A percentile compares a stretch with the other conserved stretches of the same genome.
Evolutionary conservation across 139 green algal species (phyloP).

Genomic region (Klebsormidium nitens): DNA sequence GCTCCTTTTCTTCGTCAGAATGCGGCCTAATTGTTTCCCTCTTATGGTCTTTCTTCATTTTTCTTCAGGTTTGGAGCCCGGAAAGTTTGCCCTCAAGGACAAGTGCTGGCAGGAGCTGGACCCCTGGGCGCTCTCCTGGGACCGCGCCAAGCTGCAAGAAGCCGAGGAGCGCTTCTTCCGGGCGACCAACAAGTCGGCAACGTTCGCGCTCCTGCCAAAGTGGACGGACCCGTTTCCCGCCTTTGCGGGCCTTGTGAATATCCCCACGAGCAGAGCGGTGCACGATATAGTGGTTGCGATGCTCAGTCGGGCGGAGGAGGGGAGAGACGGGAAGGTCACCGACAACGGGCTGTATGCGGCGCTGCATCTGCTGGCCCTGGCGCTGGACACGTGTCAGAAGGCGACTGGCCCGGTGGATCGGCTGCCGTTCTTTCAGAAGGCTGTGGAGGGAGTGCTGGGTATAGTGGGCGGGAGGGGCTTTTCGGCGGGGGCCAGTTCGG

Average conservation of each 20-base stretch:
- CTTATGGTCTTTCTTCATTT: no score
- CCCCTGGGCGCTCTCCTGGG: constrained; percentile 25
- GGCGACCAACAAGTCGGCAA: constrained; percentile 5
- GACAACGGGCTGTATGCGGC: constrained; percentile 29
- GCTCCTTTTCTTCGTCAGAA: no score
- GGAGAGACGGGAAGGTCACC: no score
- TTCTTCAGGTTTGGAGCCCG: no score
- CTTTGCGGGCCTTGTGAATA: constrained; percentile 10
- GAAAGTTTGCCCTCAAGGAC: constrained; percentile 32
- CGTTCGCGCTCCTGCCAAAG: constrained; percentile 9
- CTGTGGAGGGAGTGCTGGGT: no score
- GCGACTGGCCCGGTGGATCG: no score
- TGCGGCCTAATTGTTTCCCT: no score
- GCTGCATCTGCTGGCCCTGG: constrained; percentile 34
- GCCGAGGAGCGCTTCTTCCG: constrained; percentile 30
- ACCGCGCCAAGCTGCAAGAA: constrained; percentile 25
- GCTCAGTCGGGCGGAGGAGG: constrained; percentile 18
- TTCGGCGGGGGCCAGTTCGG: no score
- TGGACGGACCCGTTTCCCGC: constrained; percentile 20
- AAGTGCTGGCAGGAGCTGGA: constrained; percentile 43
- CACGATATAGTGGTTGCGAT: constrained; percentile 22
- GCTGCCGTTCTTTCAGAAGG: no score
- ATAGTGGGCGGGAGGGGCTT: no score
- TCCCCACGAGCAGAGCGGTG: constrained; percentile 15
- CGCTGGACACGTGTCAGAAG: constrained; percentile 6